phyloP scores from a whole-genome alignment of 345 rosid genomes.

The Lepidium africanum region DNA sequence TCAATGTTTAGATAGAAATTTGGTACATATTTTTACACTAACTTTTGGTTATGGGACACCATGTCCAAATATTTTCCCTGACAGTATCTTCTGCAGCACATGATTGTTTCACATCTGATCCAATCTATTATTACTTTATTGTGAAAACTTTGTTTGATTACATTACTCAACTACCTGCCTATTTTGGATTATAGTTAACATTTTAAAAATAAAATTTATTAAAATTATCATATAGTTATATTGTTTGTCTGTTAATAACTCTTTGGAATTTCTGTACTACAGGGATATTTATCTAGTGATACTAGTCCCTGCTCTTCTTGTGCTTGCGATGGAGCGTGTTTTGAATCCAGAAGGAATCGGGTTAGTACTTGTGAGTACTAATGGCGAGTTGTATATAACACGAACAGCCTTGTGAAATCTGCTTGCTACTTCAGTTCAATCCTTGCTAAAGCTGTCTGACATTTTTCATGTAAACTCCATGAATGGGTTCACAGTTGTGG shows the following conservation, averaged over 20 bases:
- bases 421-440: slow-evolving; percentile 52
- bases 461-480: slow-evolving; percentile 50
- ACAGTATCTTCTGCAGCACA: no score
- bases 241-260: background rate
- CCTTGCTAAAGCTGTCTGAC: slow-evolving; percentile 44
- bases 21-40: no score
- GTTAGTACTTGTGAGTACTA: slow-evolving; percentile 41
- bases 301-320: slow-evolving; percentile 42
- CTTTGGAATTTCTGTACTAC: slow-evolving; percentile 54
- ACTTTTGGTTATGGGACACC: no score
- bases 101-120: no score
- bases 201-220: no score
- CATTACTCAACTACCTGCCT: no score
- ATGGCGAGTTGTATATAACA: background rate
- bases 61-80: no score
- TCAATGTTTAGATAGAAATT: no score
- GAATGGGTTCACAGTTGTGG: background rate
- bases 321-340: slow-evolving; percentile 67
- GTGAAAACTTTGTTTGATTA: no score
- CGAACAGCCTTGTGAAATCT: slow-evolving; percentile 43
- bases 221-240: no score
- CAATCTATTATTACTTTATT: no score
- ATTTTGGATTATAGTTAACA: no score
- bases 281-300: slow-evolving; percentile 43
- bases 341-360: slow-evolving; percentile 57